Evolutionary conservation across 306 rosid genomes (phyloP).

Genomic region (Malus orientalis): DNA sequence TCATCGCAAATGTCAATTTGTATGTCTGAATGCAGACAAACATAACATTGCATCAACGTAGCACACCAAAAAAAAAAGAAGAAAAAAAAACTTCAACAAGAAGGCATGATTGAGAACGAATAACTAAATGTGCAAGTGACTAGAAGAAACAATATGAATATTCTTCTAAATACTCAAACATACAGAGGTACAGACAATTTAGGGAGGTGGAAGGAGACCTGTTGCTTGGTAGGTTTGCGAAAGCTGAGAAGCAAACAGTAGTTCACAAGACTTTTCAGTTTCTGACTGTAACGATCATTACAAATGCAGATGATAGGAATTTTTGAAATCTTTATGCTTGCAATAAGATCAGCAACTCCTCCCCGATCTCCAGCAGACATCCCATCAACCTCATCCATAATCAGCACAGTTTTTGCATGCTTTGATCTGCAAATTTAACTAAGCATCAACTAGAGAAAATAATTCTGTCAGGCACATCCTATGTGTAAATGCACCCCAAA

Average conservation of each 20-base stretch:
- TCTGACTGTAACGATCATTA: slow-evolving; percentile 96
- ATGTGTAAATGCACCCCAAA: slow-evolving; percentile 16
- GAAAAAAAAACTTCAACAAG: background rate
- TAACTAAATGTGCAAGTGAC: background rate
- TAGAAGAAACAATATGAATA: background rate
- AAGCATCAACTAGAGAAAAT: slow-evolving; percentile 7
- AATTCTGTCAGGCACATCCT: slow-evolving; percentile 3
- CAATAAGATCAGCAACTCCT: slow-evolving; percentile 92
- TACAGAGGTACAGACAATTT: background rate
- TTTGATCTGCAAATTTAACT: slow-evolving; percentile 50
- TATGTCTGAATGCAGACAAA: background rate
- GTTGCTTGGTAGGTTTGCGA: slow-evolving; percentile 92
- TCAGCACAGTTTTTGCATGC: slow-evolving; percentile 69
- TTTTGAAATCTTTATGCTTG: slow-evolving; percentile 82
- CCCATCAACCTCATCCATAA: slow-evolving; percentile 99
- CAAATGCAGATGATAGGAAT: slow-evolving; percentile 97
- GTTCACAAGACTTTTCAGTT: slow-evolving; percentile 88
- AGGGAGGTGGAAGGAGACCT: slow-evolving; percentile 36
- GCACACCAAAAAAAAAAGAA: background rate
- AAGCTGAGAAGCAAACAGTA: slow-evolving; percentile 84
- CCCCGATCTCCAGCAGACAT: slow-evolving; percentile 99
- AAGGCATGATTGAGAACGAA: too few species aligned
- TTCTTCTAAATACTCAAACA: background rate
- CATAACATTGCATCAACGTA: background rate
- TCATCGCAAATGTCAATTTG: background rate